Conservation (phyloP, 2,329 filamentous ascomycete genomes). For the Coniochaeta prunicola region DNA sequence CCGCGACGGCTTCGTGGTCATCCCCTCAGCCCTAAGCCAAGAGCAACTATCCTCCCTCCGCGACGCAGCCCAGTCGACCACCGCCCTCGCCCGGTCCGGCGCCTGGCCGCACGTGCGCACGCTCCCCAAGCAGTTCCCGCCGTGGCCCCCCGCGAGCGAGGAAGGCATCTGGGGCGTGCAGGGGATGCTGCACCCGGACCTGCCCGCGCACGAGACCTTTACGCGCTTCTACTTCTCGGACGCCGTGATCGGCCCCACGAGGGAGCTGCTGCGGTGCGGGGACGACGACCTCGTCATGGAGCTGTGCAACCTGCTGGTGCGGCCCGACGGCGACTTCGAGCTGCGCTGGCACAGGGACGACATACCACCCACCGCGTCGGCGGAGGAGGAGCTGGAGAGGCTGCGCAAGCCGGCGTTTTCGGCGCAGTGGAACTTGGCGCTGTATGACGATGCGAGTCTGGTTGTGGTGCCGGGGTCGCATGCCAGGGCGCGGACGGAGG, state of each 20-base stretch:
- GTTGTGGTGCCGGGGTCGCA: conserved; percentile 76
- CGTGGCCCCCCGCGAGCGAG: conserved; percentile 57
- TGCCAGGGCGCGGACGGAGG: conserved; percentile 58
- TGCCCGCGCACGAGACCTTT: conserved; percentile 57
- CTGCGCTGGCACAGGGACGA: conserved; percentile 85
- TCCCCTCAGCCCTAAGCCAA: conserved; percentile 56
- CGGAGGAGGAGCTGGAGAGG: conserved; percentile 59
- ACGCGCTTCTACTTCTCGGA: conserved; percentile 65
- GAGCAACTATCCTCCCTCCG: conserved; percentile 52
- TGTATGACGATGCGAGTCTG: conserved; percentile 67
- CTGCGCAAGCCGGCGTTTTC: conserved; percentile 59
- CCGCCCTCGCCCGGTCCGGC: conserved; percentile 57
- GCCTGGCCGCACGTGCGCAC: conserved; percentile 77
- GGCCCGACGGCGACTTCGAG: conserved; percentile 63
- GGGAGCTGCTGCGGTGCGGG: conserved; percentile 49
- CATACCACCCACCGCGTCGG: conserved; percentile 56
- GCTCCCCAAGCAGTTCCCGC: conserved; percentile 84
- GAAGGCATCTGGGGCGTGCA: conserved; percentile 84
- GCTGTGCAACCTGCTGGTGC: conserved; percentile 77
- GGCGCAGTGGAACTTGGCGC: conserved; percentile 81
- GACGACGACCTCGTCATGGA: conserved; percentile 74
- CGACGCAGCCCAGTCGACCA: conserved; percentile 48
- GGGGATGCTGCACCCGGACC: conserved; percentile 69
- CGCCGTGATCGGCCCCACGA: conserved; percentile 54
- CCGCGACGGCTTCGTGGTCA: conserved; percentile 67